These are phyloP conservation scores for Cylindrotheca fusiformis DNA, from an alignment of 108 stramenopile species.

Conservation along the genomic window DNA sequence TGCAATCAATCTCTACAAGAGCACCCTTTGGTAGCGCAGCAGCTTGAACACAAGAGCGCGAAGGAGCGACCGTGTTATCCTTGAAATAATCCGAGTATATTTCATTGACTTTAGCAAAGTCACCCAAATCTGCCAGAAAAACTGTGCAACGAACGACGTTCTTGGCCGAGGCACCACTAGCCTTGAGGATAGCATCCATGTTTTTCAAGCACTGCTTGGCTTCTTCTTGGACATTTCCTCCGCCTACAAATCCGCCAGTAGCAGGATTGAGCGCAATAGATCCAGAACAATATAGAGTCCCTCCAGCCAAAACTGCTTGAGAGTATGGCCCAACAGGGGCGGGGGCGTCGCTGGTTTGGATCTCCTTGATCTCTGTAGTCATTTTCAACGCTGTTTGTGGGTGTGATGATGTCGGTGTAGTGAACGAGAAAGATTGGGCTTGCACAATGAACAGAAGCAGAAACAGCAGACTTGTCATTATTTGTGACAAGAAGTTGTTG, in stretches of 20 bases:
- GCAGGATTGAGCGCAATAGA: conserved; percentile 39
- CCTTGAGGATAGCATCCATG: conserved; percentile 42
- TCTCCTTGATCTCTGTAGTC: conserved; percentile 25
- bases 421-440: neutral
- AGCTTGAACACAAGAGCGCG: conserved; percentile 47
- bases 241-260: conserved; percentile 36
- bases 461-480: neutral
- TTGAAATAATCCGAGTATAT: conserved; percentile 55
- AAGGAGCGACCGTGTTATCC: conserved; percentile 39
- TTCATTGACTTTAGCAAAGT: conserved; percentile 49
- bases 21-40: conserved; percentile 49
- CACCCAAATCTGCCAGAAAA: conserved; percentile 40
- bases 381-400: conserved; percentile 1
- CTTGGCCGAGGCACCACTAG: conserved; percentile 29
- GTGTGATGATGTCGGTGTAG: neutral
- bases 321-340: conserved; percentile 52
- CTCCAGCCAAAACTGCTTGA: conserved; percentile 42
- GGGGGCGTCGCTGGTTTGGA: conserved; percentile 35
- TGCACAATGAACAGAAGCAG: neutral
- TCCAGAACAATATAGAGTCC: conserved; percentile 50
- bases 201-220: conserved; percentile 43
- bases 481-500: too few relatives aligned
- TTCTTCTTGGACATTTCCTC: conserved; percentile 40
- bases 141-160: conserved; percentile 55
- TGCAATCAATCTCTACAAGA: conserved; percentile 58